Evolutionary conservation across 139 green algal genomes (phyloP), one percentile per base, ranked within the genome.

Genomic region (Edaphochlamys debaryana): DNA sequence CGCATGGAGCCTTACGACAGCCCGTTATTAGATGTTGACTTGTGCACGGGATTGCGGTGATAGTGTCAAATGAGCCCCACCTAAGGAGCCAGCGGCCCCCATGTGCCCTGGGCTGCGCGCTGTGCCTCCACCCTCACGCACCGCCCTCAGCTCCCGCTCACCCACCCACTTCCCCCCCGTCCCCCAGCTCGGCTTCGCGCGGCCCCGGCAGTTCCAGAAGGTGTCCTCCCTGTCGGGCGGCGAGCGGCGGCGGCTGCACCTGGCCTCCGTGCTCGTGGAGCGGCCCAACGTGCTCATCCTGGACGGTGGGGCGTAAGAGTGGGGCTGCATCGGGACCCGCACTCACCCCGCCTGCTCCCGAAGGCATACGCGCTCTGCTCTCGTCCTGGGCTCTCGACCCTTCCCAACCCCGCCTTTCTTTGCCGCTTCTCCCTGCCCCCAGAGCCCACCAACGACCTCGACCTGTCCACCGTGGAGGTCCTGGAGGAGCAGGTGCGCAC

Each of bases 371-470:
- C n/a, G n/a, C n/a, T n/a, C n/a, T n/a, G n/a, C n/a, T n/a, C n/a
- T n/a, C n/a, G n/a, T n/a, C n/a, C n/a, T n/a, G n/a, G n/a, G n/a
- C n/a, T n/a, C n/a, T n/a, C n/a, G n/a, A n/a, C n/a, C n/a, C n/a
- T n/a, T n/a, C n/a, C n/a, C n/a, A n/a, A n/a, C n/a, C n/a, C 32
- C 54, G 34, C 69, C 27, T 41, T 45, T 27, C 71, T 30, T 27
- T 34, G 36, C 45, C 34, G 3, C 67, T 15, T 58, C 22, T 30
- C 2, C 50, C n/a, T n/a, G n/a, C n/a, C n/a, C n/a, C n/a, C 64
- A 81, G 82, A 93, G 86, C 93, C 93, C 37, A 96, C 92, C 69
- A 96, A 97, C 80, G 94, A 97, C 87, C 87, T 96, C 40, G 93
- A 96, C 69, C 85, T 97, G 13, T 68, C 66, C 17, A 95, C 92